Percentiles rank a stretch among this genome's conserved stretches.
These are phyloP conservation scores for Nemophila menziesii DNA, from an alignment of 257 asterid genomes.

Conservation along the genomic window DNA sequence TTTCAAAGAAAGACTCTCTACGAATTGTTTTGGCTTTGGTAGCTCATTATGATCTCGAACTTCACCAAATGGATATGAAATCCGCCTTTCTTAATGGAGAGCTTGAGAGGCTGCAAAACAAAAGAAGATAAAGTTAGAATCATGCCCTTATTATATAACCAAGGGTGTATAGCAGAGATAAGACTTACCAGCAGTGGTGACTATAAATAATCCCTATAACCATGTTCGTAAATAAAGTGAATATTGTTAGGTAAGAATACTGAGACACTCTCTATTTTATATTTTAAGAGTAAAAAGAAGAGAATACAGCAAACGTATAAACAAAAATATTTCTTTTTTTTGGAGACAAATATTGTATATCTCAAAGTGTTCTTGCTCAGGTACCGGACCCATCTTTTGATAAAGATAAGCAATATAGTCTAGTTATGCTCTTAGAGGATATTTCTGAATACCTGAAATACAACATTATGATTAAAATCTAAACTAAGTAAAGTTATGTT, in stretches of 20 bases:
- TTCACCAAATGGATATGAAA: too few species aligned
- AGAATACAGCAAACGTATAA: constrained; percentile 2
- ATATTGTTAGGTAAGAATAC: constrained; percentile 4
- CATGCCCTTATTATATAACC: neutral
- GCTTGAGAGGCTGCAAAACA: constrained; percentile 87
- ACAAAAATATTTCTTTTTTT: neutral
- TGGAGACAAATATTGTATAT: constrained; percentile 19
- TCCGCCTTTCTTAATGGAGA: too few species aligned
- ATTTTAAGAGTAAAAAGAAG: too few species aligned
- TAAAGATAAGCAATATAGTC: constrained; percentile 78
- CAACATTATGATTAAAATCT: constrained; percentile 8
- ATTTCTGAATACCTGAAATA: constrained; percentile 47
- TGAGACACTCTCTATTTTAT: too few species aligned
- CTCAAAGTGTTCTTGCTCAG: constrained; percentile 96
- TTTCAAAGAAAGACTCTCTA: too few species aligned
- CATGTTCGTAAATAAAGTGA: constrained; percentile 37
- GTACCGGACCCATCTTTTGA: constrained; percentile 83
- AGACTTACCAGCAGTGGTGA: constrained; percentile 83
- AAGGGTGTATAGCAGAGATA: constrained; percentile 8
- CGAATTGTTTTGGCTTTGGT: too few species aligned
- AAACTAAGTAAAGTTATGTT: constrained; percentile 1
- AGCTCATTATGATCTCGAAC: too few species aligned
- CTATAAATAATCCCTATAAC: constrained; percentile 88
- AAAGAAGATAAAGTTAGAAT: too few species aligned
- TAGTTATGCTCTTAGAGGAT: constrained; percentile 71